Evolutionary conservation across 768 basidiomycete species (phyloP), one percentile per base, ranked within the genome.

Genomic region (Lepiota venenata): DNA sequence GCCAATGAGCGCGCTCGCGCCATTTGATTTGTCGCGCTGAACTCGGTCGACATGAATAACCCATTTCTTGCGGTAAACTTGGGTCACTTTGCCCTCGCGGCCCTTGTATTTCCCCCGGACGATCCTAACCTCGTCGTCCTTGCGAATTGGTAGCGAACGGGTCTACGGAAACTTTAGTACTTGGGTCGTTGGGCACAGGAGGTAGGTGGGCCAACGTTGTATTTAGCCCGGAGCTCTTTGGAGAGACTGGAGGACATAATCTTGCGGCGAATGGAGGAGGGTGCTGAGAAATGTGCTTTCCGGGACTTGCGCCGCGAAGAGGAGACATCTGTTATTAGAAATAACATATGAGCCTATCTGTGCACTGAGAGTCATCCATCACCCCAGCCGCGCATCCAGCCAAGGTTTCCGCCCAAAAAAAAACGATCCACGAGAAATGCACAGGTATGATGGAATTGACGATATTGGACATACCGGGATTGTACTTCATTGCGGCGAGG

Each of bases 1-100:
- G 62, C 94, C 93, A 64, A 99, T 94, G 65, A 91, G 91, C 56
- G 88, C 84, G 52, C 93, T 85, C 56, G 94, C 88, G 60, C 97
- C 96, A 69, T 96, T 97, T 61, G 93, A 92, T 76, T 98, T 98
- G 80, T 99, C 96, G 62, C 93, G 85, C 72, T 90, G 87, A 52
- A 99, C 93, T 69, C 96, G 92, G 75, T 99, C 96, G 68, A 99
- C 91, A 75, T 98, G 88, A 72, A 99, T 89, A 52, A 98, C 92
- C 91, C 92, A 98, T 74, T 96, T 95, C 87, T 96, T 96, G 72
- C 95, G 90, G 83, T 95, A 96, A 60, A 98, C 95, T 75, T 94
- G 88, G 56, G 91, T 92, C 59, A 99, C 86, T 78, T 98, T 98
- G 66, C 96, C 96, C 81, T 99, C 96, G 68, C 94, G 85, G 48